A percentile compares a stretch with the other conserved stretches of the same genome.
These are phyloP conservation scores for Myriosclerotinia duriaeana DNA, from an alignment of 2,329 filamentous ascomycete genomes.

Conservation along the genomic window DNA sequence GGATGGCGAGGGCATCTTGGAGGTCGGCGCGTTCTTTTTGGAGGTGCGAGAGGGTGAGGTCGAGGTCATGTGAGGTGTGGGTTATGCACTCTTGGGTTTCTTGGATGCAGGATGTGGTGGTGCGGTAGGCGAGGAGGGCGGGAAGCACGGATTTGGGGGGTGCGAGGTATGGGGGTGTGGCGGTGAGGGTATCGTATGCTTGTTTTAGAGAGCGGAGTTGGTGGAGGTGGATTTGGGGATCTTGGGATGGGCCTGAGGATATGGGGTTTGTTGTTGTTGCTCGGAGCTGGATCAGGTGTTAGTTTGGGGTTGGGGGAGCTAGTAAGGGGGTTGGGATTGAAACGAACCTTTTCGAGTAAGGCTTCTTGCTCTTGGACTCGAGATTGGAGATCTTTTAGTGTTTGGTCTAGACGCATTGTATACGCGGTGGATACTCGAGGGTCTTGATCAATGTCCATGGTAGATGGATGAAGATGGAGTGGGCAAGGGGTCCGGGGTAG, in stretches of 20 bases:
- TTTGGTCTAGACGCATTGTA: slow-evolving; percentile 60
- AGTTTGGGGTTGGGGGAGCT: slow-evolving; percentile 13
- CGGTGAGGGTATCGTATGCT: slow-evolving; percentile 64
- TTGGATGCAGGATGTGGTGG: slow-evolving; percentile 61
- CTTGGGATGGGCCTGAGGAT: slow-evolving; percentile 35
- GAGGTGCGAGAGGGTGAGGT: slow-evolving; percentile 49
- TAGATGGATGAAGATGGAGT: neutral
- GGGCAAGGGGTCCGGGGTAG: neutral
- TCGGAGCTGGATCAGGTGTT: slow-evolving; percentile 34
- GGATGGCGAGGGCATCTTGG: slow-evolving; percentile 56
- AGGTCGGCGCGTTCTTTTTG: slow-evolving; percentile 53
- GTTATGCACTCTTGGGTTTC: slow-evolving; percentile 62
- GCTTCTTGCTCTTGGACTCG: slow-evolving; percentile 55
- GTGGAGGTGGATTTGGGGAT: slow-evolving; percentile 43
- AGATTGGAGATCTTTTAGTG: slow-evolving; percentile 64
- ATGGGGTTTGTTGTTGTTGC: slow-evolving; percentile 30
- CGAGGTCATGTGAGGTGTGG: slow-evolving; percentile 46
- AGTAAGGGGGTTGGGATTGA: neutral
- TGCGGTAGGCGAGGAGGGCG: slow-evolving; percentile 68
- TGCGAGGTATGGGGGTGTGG: slow-evolving; percentile 65
- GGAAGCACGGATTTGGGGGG: slow-evolving; percentile 66
- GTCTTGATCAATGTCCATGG: slow-evolving; percentile 26
- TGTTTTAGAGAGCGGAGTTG: slow-evolving; percentile 56
- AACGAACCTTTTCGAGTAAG: slow-evolving; percentile 48
- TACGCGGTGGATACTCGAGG: slow-evolving; percentile 46